Conservation (phyloP, 768 basidiomycete genomes). For the Boletus subcaerulescens region DNA sequence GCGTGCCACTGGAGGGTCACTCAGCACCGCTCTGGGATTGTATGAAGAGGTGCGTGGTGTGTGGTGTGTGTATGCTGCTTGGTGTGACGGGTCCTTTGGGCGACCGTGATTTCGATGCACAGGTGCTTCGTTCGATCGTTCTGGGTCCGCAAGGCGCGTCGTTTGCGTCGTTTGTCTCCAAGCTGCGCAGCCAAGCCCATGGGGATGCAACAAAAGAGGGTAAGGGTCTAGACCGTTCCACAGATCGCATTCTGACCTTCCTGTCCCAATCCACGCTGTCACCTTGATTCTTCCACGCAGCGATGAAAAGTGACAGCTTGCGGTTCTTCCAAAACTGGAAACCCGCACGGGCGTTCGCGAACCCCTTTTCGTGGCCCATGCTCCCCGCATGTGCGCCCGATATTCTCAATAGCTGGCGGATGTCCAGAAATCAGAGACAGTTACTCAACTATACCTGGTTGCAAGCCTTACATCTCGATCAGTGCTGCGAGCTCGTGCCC, state of each 20-base stretch:
- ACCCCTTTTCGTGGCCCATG: constrained; percentile 34
- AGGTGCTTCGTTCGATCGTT: constrained; percentile 26
- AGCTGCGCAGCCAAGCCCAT: constrained; percentile 23
- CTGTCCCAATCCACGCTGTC: background rate
- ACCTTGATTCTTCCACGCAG: background rate
- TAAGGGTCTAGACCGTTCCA: constrained; percentile 4
- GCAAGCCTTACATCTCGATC: constrained; percentile 29
- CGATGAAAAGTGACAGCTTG: constrained; percentile 18
- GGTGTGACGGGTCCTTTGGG: too few relatives aligned
- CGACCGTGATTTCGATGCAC: background rate
- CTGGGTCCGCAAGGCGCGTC: constrained; percentile 11
- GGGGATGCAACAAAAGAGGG: constrained; percentile 27
- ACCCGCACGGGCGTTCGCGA: constrained; percentile 30
- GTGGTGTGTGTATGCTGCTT: background rate
- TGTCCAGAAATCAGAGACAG: constrained; percentile 23
- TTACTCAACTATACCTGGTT: constrained; percentile 32
- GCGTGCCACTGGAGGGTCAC: constrained; percentile 29
- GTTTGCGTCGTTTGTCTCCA: constrained; percentile 27
- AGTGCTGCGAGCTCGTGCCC: constrained; percentile 21
- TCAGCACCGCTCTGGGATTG: constrained; percentile 28
- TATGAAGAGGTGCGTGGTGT: constrained; percentile 28
- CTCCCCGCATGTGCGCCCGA: constrained; percentile 25
- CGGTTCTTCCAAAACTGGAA: constrained; percentile 34
- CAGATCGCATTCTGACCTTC: background rate
- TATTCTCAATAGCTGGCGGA: constrained; percentile 27